phyloP scores from a whole-genome alignment of 179 eudicot genomes.

The Beta macrorhiza region DNA sequence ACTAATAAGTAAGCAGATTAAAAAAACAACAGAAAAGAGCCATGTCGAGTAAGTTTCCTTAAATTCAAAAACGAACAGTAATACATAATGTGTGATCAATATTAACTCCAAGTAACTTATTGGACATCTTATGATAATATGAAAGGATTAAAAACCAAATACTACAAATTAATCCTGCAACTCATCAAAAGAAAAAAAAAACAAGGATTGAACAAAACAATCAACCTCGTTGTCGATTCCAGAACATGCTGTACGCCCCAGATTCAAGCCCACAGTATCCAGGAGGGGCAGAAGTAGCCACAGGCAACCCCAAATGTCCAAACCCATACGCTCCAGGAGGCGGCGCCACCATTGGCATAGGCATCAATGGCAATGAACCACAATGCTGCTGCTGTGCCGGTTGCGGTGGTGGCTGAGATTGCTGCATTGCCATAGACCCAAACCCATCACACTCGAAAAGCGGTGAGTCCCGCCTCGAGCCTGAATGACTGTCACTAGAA shows the following conservation, averaged over 20 bases:
- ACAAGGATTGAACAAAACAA: background rate
- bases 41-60: background rate
- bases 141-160: constrained; percentile 17
- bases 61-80: background rate
- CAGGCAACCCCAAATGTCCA: constrained; percentile 36
- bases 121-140: background rate
- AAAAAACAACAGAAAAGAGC: background rate
- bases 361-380: constrained; percentile 33
- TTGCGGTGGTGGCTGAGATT: background rate
- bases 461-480: constrained; percentile 18
- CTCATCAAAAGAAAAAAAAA: background rate
- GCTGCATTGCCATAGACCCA: constrained; percentile 16
- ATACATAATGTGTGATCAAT: constrained; percentile 19
- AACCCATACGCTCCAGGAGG: constrained; percentile 27
- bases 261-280: constrained; percentile 43
- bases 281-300: constrained; percentile 15
- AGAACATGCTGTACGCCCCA: constrained; percentile 31
- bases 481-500: constrained; percentile 22
- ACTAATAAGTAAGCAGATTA: background rate
- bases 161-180: constrained; percentile 20
- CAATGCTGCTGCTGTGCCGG: constrained; percentile 9
- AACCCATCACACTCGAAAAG: constrained; percentile 30
- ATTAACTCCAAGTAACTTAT: constrained; percentile 20
- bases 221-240: constrained; percentile 43
- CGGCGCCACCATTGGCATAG: constrained; percentile 34